Percentiles rank a stretch among this genome's conserved stretches.
phyloP scores from a whole-genome alignment of 768 basidiomycete genomes.

The Solioccasus polychromus region DNA sequence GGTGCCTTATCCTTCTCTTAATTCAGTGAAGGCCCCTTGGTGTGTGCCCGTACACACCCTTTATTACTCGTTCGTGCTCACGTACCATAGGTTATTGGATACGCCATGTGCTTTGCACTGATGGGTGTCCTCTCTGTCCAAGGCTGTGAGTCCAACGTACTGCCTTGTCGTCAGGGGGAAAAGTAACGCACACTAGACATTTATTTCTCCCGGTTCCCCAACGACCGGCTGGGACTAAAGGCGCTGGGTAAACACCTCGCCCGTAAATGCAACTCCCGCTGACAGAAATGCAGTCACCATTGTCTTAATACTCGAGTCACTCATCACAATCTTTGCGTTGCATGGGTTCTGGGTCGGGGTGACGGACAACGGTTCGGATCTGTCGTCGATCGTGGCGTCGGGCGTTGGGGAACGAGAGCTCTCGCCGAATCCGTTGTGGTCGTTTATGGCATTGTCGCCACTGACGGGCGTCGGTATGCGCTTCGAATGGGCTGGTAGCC shows the following conservation, averaged over 20 bases:
- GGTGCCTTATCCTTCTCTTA: neutral
- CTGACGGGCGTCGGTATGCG: slow-evolving; percentile 6
- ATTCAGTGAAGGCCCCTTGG: slow-evolving; percentile 8
- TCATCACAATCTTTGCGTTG: slow-evolving; percentile 10
- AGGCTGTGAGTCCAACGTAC: neutral
- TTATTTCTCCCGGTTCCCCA: slow-evolving; percentile 9
- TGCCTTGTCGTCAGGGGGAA: neutral
- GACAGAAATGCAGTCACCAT: slow-evolving; percentile 6
- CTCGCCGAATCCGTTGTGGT: slow-evolving; percentile 8
- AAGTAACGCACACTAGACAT: neutral
- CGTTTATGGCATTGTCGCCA: neutral
- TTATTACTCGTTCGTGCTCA: neutral
- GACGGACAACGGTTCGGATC: neutral
- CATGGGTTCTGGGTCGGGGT: slow-evolving; percentile 10
- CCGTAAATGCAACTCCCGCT: no score
- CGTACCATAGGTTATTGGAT: slow-evolving; percentile 4
- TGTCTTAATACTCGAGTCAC: slow-evolving; percentile 3
- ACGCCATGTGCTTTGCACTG: slow-evolving; percentile 4
- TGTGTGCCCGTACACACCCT: neutral
- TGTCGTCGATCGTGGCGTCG: slow-evolving; percentile 8
- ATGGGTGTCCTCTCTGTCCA: slow-evolving; percentile 7
- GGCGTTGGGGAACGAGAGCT: slow-evolving; percentile 1
- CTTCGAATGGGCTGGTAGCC: no score
- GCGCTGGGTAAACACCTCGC: slow-evolving; percentile 1
- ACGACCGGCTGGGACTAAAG: slow-evolving; percentile 6